phyloP scores from a whole-genome alignment of 768 basidiomycete genomes.

The Kwoniella sp. region DNA sequence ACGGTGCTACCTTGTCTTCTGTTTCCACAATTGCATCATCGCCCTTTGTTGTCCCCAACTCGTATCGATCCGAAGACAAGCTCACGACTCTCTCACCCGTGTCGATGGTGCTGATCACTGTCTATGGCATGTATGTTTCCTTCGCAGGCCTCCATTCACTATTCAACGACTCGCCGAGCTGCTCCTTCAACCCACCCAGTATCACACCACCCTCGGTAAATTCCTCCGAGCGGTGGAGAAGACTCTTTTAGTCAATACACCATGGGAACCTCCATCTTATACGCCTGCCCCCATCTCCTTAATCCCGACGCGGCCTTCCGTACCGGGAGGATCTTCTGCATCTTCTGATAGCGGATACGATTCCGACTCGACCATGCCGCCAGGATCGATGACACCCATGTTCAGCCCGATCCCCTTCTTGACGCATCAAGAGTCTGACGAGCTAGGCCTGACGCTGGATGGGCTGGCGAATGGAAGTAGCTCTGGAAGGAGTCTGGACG shows the following conservation, averaged over 20 bases:
- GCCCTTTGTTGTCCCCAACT: background rate
- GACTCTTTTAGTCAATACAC: slow-evolving; percentile 52
- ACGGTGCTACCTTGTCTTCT: too few relatives aligned
- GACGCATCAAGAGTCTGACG: background rate
- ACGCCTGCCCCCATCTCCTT: slow-evolving; percentile 3
- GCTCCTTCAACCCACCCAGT: slow-evolving; percentile 35
- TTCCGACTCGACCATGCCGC: slow-evolving; percentile 40
- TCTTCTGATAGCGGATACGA: slow-evolving; percentile 23
- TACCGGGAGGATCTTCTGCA: slow-evolving; percentile 11
- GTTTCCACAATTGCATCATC: background rate
- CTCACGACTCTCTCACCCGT: background rate
- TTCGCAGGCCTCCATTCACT: slow-evolving; percentile 55
- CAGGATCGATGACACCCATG: slow-evolving; percentile 50
- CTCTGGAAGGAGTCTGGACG: slow-evolving; percentile 16
- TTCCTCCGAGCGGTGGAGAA: slow-evolving; percentile 56
- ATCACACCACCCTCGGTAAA: slow-evolving; percentile 52
- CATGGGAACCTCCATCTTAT: slow-evolving; percentile 48
- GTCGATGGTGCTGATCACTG: background rate
- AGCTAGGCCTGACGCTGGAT: slow-evolving; percentile 1
- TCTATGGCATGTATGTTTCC: background rate
- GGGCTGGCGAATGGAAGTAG: background rate
- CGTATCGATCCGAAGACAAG: background rate
- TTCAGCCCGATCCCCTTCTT: slow-evolving; percentile 57
- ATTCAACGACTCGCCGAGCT: slow-evolving; percentile 56
- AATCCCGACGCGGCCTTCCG: slow-evolving; percentile 3